Evolutionary conservation across 495 filamentous ascomycete genomes (phyloP), one percentile per base, ranked within the genome.

Genomic region (Cercophora samala): DNA sequence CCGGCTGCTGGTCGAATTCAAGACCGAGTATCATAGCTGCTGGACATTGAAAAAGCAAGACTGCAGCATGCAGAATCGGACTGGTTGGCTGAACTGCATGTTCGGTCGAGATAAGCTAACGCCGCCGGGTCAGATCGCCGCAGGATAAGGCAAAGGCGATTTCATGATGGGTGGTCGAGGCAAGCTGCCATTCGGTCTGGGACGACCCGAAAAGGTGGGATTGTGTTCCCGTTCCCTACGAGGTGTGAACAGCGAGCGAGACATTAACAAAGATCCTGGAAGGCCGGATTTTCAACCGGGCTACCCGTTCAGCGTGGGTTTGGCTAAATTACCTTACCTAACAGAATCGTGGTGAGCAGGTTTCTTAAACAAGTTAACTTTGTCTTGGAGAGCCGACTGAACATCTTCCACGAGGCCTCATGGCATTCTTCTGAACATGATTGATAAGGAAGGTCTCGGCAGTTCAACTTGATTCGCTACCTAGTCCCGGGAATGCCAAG

Each of bases 41-140:
- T 46, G 37, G 37, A 46, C 8, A 46, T 46, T 9, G 53, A 56
- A 29, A 60, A 60, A 60, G 24, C 5, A 60, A 60, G 17, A 60
- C 13, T 29, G 58, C 58, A 29, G 58, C 58, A 29, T 60, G 58
- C 58, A 18, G 58, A 58, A 24, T 58, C 23, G 2, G 11, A 58
- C 56, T 58, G 56, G 56, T 58, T 58, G 56, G 56, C 22, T 25
- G 56, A 54, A 3, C 17, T 18, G 56, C n/a, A 13, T 18, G 21
- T 17, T 26, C 22, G 9, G n/a, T 23, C 21, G 58, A 60, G 22
- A 60, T 60, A 60, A 60, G 21, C 5, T 24, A 23, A 4, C 53
- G 53, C 53, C n/a, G 53, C 22, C n/a, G 53, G n/a, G 53, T 18
- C 53, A 56, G 53, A 56, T 56, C 53, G 53, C 53, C 53, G 53